Evolutionary conservation across 257 asterid genomes (phyloP).

Genomic region (Nicotiana otophora): DNA sequence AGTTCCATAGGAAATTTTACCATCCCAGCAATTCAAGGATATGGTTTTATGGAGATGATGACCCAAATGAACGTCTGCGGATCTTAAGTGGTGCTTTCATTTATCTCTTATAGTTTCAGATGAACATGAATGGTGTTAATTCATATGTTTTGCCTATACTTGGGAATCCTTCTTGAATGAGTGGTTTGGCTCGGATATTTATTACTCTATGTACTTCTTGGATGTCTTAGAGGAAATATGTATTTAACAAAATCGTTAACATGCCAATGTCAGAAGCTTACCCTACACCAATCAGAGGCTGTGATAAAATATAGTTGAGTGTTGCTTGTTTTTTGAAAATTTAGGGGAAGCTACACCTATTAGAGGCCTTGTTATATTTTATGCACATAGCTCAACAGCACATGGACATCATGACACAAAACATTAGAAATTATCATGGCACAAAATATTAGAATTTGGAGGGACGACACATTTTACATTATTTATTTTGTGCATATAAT

Average conservation of each 20-base stretch:
- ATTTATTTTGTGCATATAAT: neutral
- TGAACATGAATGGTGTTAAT: neutral
- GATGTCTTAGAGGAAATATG: neutral
- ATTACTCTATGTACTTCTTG: neutral
- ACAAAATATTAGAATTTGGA: neutral
- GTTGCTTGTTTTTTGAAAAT: neutral
- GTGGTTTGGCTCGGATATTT: neutral
- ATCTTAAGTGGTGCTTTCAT: conserved; percentile 63
- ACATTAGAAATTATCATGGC: neutral
- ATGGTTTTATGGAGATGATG: conserved; percentile 98
- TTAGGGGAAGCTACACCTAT: neutral
- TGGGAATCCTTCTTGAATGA: conserved; percentile 3
- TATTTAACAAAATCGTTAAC: neutral
- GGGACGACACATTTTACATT: neutral
- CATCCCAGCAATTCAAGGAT: conserved; percentile 97
- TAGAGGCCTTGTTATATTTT: neutral
- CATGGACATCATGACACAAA: neutral
- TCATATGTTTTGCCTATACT: neutral
- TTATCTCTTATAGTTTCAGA: neutral
- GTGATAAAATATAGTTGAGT: neutral
- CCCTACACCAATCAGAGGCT: neutral
- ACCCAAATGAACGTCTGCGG: conserved; percentile 79
- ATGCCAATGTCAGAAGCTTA: neutral
- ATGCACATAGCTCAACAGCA: neutral
- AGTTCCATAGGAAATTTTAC: conserved; percentile 82